Conservation (phyloP, 768 basidiomycete species). For the Strobilomyces echinocephalus region DNA sequence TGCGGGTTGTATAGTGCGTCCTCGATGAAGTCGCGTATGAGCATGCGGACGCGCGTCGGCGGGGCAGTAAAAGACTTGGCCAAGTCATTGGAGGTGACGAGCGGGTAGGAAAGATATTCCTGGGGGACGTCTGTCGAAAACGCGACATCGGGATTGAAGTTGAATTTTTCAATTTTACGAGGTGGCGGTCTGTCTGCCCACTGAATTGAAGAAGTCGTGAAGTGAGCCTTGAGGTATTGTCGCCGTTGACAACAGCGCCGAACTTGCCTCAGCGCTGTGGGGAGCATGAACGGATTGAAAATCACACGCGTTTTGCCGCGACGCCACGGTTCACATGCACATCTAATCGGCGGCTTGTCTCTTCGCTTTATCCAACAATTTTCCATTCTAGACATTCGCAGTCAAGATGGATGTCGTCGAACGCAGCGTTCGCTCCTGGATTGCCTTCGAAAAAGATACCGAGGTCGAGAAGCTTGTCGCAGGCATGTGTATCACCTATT, state of each 20-base stretch:
- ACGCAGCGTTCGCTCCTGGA: slow-evolving; percentile 67
- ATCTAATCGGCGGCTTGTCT: slow-evolving; percentile 8
- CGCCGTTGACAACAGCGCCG: slow-evolving; percentile 19
- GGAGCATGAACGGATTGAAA: slow-evolving; percentile 18
- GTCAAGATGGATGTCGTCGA: slow-evolving; percentile 40
- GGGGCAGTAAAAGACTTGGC: slow-evolving; percentile 48
- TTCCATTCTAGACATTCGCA: not conserved
- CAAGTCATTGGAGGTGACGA: slow-evolving; percentile 70
- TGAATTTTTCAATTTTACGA: slow-evolving; percentile 51
- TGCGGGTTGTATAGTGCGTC: slow-evolving; percentile 95
- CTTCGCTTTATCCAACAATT: not conserved
- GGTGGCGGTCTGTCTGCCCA: slow-evolving; percentile 11
- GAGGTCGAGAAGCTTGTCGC: slow-evolving; percentile 55
- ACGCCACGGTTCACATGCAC: not conserved
- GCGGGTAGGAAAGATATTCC: slow-evolving; percentile 45
- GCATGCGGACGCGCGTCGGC: slow-evolving; percentile 84
- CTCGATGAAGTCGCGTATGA: slow-evolving; percentile 93
- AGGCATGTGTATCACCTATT: slow-evolving; percentile 40
- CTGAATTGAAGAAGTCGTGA: slow-evolving; percentile 19
- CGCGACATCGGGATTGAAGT: slow-evolving; percentile 64
- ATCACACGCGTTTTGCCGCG: not conserved
- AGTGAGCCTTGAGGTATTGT: slow-evolving; percentile 21
- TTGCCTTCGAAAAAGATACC: slow-evolving; percentile 55
- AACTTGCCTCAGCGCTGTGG: slow-evolving; percentile 15
- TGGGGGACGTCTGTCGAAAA: slow-evolving; percentile 45